Conservation (phyloP, 1,284 basidiomycete genomes). For the Melampsora americana region DNA sequence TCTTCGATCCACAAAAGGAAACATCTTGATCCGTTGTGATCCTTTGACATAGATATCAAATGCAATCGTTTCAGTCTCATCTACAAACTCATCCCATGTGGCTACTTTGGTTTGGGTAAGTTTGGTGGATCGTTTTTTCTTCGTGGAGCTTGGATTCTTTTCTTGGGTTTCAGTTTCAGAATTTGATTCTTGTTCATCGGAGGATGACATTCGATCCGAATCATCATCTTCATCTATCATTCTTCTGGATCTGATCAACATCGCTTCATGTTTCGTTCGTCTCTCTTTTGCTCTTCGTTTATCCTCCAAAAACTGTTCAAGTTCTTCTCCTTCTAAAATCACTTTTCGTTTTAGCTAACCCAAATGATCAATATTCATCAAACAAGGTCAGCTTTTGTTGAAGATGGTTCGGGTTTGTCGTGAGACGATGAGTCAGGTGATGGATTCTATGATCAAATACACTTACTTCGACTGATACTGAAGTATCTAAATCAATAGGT, state of each 20-base stretch:
- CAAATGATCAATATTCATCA: conserved; percentile 84
- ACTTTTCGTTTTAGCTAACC: conserved; percentile 82
- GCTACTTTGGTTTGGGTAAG: conserved; percentile 46
- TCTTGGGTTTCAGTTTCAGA: conserved; percentile 39
- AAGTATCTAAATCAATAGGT: conserved; percentile 59
- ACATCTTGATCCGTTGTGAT: conserved; percentile 85
- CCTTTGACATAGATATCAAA: conserved; percentile 97
- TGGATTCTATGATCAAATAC: conserved; percentile 42
- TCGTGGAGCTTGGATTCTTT: conserved; percentile 15
- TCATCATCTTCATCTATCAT: conserved; percentile 71
- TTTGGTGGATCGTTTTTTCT: conserved; percentile 12
- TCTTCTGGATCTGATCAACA: conserved; percentile 73
- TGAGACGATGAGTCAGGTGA: no score
- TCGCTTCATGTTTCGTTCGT: conserved; percentile 79
- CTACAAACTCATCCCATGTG: conserved; percentile 51
- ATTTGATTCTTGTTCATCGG: conserved; percentile 45
- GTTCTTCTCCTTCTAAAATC: conserved; percentile 62
- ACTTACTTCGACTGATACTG: conserved; percentile 74
- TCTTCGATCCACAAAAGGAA: conserved; percentile 91
- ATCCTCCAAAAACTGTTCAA: conserved; percentile 74
- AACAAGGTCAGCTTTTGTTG: conserved; percentile 4
- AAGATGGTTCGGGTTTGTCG: no score
- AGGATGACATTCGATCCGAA: conserved; percentile 57
- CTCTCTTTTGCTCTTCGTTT: conserved; percentile 78
- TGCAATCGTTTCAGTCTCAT: conserved; percentile 61